Evolutionary conservation across 345 rosid genomes (phyloP).

Genomic region (Balakata baccata): DNA sequence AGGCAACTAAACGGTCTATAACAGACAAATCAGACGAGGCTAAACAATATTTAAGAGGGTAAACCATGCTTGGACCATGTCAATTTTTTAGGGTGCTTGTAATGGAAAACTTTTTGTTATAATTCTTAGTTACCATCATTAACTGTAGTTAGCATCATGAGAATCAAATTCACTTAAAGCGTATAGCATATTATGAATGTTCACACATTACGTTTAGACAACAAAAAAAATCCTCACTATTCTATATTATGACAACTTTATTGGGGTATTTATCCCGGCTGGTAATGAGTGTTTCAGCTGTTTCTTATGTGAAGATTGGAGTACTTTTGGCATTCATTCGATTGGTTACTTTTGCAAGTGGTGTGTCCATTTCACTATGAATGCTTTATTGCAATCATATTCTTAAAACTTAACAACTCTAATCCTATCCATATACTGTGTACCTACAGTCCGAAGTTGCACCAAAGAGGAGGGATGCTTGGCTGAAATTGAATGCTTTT

Average conservation of each 20-base stretch:
- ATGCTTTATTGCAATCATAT: background rate
- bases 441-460: background rate
- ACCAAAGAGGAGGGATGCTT: background rate
- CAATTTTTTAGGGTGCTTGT: background rate
- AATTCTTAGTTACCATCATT: too few relatives aligned
- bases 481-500: background rate
- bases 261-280: background rate
- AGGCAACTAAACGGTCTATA: constrained; percentile 37
- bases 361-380: background rate
- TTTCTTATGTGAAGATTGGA: background rate
- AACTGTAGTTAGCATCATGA: too few relatives aligned
- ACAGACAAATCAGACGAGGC: background rate
- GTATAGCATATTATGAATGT: too few relatives aligned
- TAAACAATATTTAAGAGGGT: background rate
- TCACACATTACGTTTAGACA: too few relatives aligned
- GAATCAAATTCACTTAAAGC: too few relatives aligned
- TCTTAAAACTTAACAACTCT: background rate
- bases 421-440: background rate
- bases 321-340: background rate
- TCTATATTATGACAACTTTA: background rate
- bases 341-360: constrained; percentile 8
- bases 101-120: too few relatives aligned
- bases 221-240: too few relatives aligned
- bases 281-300: background rate
- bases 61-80: background rate